Evolutionary conservation across 257 asterid genomes (phyloP), one percentile per base, ranked within the genome.

Genomic region (Nicotiana otophora): DNA sequence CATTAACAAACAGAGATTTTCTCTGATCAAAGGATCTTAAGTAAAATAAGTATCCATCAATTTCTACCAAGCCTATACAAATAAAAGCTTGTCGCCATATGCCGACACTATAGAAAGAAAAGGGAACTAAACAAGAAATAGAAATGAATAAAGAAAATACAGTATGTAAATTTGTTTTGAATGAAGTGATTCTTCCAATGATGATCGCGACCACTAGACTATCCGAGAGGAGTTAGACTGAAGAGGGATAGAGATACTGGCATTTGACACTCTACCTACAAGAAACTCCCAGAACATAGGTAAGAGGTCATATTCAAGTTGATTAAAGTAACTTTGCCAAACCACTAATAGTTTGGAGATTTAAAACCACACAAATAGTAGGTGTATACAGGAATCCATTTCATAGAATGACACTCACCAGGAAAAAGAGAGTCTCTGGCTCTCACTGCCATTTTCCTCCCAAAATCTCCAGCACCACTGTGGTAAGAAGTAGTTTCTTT

Each of bases 381-480:
- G 26, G 39, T 74, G 61, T 26, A 48, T 23, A 26, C 28, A 51
- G 80, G 63, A 36, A 15, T 28, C 30, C 62, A 74, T 72, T 46
- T 72, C 20, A 15, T 81, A 23, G 54, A 83, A 85, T 48, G 84
- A 67, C 72, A 88, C 93, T 83, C 84, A 96, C 99, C 91, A 36
- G 98, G 98, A 84, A 87, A 93, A 83, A 89, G 86, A 60, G 94
- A 91, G 63, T 92, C 97, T 89, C 98, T 88, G 39, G 99, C 99
- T 88, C 99, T 88, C 64, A 91, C 86, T 36, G 99, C 98, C 98
- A 94, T 91, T 87, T 94, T 92, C 81, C 99, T 86, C 60, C 99
- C 99, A 86, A 96, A 94, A 85, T 96, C 98, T 78, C 99, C 98
- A 14, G 87, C 88, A 74, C 93, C 90, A 46, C 90, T 92, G 75